A percentile compares a stretch with the other conserved stretches of the same genome.
Conservation (phyloP, 2,329 filamentous ascomycete species). For the Zarea fungicola region DNA sequence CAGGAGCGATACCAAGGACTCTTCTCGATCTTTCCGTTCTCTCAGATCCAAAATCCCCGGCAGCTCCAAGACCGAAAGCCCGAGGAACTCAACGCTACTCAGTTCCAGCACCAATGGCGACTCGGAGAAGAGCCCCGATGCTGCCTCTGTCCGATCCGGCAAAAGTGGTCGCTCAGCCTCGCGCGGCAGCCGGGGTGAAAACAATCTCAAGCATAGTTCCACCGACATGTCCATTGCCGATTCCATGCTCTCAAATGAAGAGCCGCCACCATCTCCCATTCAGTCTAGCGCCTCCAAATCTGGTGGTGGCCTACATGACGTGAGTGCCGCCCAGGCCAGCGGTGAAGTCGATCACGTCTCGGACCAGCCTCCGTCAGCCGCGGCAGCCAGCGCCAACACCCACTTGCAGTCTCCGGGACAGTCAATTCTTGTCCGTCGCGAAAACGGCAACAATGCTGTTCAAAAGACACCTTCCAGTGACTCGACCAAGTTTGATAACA, state of each 20-base stretch:
- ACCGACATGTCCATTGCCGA: constrained; percentile 35
- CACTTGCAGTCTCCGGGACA: constrained; percentile 69
- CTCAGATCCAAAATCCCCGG: constrained; percentile 88
- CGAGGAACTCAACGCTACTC: constrained; percentile 66
- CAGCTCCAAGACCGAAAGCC: constrained; percentile 68
- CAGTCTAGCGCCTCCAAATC: constrained; percentile 65
- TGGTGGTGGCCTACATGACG: constrained; percentile 63
- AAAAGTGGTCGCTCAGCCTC: constrained; percentile 52
- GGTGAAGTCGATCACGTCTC: constrained; percentile 95
- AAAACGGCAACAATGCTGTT: constrained; percentile 62
- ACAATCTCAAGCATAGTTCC: constrained; percentile 36
- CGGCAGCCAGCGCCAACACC: constrained; percentile 48
- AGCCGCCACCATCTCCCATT: constrained; percentile 79
- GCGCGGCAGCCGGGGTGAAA: constrained; percentile 41
- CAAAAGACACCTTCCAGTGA: constrained; percentile 41
- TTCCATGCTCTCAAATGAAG: constrained; percentile 44
- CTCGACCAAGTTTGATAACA: constrained; percentile 41
- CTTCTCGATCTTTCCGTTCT: constrained; percentile 76
- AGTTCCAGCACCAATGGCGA: constrained; percentile 62
- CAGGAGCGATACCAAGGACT: constrained; percentile 90
- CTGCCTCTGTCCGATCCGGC: constrained; percentile 67
- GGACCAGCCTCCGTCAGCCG: constrained; percentile 74
- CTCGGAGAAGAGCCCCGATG: constrained; percentile 61
- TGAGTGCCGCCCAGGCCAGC: constrained; percentile 73
- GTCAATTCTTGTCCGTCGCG: constrained; percentile 82